Conservation (phyloP, 352 stramenopile species). For the Phytophthora ohioensis region DNA sequence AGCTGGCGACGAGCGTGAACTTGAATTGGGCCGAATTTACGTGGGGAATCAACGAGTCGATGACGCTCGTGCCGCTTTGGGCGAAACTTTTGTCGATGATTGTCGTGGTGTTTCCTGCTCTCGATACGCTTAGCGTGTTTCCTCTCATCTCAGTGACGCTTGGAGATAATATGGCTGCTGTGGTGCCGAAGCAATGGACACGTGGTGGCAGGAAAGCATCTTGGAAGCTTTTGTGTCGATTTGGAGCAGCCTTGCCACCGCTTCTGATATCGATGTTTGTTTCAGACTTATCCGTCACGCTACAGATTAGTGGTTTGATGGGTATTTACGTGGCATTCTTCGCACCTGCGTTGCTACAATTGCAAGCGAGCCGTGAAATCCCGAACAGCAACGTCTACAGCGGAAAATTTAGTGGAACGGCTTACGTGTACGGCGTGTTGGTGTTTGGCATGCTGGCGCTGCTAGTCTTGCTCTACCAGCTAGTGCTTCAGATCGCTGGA, state of each 20-base stretch:
- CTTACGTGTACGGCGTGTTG: conserved; percentile 70
- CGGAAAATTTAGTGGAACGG: conserved; percentile 60
- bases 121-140: conserved; percentile 92
- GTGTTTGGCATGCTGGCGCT: conserved; percentile 74
- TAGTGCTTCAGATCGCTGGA: conserved; percentile 52
- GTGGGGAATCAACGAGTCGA: conserved; percentile 72
- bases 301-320: conserved; percentile 86
- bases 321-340: conserved; percentile 88
- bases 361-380: conserved; percentile 62
- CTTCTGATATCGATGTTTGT: conserved; percentile 84
- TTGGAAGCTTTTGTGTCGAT: conserved; percentile 82
- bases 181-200: conserved; percentile 57
- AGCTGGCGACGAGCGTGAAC: conserved; percentile 87
- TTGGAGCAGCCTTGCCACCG: conserved; percentile 81
- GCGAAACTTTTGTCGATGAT: conserved; percentile 74
- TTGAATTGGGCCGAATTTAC: conserved; percentile 93
- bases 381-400: conserved; percentile 68
- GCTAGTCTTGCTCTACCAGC: conserved; percentile 65
- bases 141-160: conserved; percentile 93
- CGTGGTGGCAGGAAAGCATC: conserved; percentile 44
- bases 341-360: conserved; percentile 74
- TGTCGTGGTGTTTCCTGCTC: conserved; percentile 90
- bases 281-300: conserved; percentile 85
- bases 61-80: conserved; percentile 62
- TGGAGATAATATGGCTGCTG: conserved; percentile 89